Evolutionary conservation across 805 yeast genomes (phyloP).

Genomic region (Hanseniaspora clermontiae): DNA sequence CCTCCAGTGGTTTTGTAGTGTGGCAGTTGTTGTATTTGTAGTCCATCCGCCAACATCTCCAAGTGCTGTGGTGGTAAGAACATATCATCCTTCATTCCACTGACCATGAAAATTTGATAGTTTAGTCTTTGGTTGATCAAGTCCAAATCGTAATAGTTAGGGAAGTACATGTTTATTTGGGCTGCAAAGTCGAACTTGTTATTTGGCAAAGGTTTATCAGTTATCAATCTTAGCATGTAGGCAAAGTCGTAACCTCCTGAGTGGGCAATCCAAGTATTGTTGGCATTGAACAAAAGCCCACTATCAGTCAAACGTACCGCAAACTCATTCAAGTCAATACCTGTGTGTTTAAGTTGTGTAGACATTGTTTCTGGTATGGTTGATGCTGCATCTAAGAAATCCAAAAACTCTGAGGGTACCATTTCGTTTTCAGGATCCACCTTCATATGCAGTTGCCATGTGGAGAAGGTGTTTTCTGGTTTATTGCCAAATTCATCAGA

Average conservation of each 20-base stretch:
- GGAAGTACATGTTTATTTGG: slow-evolving; percentile 63
- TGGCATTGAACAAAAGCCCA: slow-evolving; percentile 59
- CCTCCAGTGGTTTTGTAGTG: slow-evolving; percentile 50
- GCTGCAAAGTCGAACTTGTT: slow-evolving; percentile 65
- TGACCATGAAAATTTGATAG: slow-evolving; percentile 25
- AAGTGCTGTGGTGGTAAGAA: slow-evolving; percentile 24
- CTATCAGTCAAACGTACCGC: slow-evolving; percentile 76
- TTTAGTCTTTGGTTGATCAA: slow-evolving; percentile 25
- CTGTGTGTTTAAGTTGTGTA: slow-evolving; percentile 55
- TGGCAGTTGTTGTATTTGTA: slow-evolving; percentile 49
- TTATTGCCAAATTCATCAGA: slow-evolving; percentile 57
- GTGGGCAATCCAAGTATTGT: slow-evolving; percentile 76
- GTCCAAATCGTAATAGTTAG: slow-evolving; percentile 74
- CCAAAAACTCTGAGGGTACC: slow-evolving; percentile 64
- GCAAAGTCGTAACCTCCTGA: slow-evolving; percentile 95
- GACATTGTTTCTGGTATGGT: slow-evolving; percentile 10
- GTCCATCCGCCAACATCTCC: slow-evolving; percentile 57
- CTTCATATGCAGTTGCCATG: slow-evolving; percentile 94
- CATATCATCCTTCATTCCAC: slow-evolving; percentile 18
- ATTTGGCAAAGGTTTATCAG: slow-evolving; percentile 64
- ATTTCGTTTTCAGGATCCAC: slow-evolving; percentile 68
- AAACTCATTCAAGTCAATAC: slow-evolving; percentile 68
- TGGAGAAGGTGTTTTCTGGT: slow-evolving; percentile 53
- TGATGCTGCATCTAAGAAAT: slow-evolving; percentile 11
- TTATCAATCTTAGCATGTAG: slow-evolving; percentile 62